These are phyloP conservation scores for Aleurites moluccanus DNA, from an alignment of 441 rosid genomes.

Conservation along the genomic window DNA sequence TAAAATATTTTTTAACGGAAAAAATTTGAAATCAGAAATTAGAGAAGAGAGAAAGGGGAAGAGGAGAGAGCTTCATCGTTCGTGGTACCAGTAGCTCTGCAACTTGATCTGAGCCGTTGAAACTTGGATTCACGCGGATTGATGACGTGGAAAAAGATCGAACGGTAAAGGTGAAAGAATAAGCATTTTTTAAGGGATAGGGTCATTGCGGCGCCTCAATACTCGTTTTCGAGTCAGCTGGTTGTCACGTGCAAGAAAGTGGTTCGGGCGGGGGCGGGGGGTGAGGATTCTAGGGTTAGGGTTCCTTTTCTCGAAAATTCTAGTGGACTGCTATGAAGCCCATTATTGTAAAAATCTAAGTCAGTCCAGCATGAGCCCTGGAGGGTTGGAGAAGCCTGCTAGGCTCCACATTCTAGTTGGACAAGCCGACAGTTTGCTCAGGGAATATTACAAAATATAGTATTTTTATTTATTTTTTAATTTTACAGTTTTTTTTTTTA, in stretches of 20 bases:
- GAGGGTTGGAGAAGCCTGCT: too few relatives aligned
- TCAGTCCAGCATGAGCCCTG: too few relatives aligned
- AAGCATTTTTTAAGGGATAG: conserved; percentile 38
- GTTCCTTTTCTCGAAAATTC: not conserved
- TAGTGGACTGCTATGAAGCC: not conserved
- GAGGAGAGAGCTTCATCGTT: conserved; percentile 45
- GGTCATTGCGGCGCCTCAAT: conserved; percentile 42
- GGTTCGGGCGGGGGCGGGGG: too few relatives aligned
- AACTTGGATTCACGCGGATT: conserved; percentile 45
- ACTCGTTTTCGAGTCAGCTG: conserved; percentile 33
- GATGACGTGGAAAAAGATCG: conserved; percentile 58
- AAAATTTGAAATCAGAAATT: conserved; percentile 25
- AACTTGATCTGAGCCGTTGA: conserved; percentile 67
- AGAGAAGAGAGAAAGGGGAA: conserved; percentile 24
- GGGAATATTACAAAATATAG: too few relatives aligned
- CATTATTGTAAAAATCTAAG: not conserved
- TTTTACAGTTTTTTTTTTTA: too few relatives aligned
- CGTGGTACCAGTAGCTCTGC: conserved; percentile 62
- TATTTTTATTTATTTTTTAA: too few relatives aligned
- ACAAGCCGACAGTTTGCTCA: too few relatives aligned
- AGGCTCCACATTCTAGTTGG: too few relatives aligned
- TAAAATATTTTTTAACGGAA: conserved; percentile 26
- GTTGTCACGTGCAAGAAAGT: conserved; percentile 38
- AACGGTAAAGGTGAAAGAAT: conserved; percentile 43
- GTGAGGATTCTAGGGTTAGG: conserved; percentile 36